A percentile compares a stretch with the other conserved stretches of the same genome.
phyloP scores from a whole-genome alignment of 495 filamentous ascomycete genomes.

The Amorphotheca resinae region DNA sequence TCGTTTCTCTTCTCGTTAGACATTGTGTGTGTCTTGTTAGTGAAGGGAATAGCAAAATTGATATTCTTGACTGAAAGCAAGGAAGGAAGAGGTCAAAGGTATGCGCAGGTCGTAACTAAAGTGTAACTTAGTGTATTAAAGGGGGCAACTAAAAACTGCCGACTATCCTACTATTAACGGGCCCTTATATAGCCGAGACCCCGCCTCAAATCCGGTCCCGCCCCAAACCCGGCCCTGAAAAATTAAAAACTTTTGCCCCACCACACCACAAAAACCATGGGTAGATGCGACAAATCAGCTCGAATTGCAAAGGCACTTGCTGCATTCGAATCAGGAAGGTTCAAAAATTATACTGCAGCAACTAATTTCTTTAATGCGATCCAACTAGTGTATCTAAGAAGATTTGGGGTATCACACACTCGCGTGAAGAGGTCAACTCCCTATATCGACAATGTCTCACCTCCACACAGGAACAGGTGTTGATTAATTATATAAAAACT shows the following conservation, averaged over 20 bases:
- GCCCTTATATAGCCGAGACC: not conserved
- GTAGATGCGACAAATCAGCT: constrained; percentile 6
- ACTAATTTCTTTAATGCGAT: not conserved
- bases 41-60: not conserved
- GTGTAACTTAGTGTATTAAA: not conserved
- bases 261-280: not conserved
- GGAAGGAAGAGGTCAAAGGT: not conserved
- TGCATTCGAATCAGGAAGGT: not conserved
- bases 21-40: not conserved
- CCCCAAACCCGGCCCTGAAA: too few species aligned
- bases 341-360: not conserved
- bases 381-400: not conserved
- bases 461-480: not conserved
- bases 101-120: not conserved
- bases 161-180: too few species aligned
- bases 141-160: not conserved
- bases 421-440: constrained; percentile 7
- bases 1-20: not conserved
- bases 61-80: not conserved
- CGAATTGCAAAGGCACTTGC: not conserved
- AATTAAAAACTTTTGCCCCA: not conserved
- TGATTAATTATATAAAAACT: constrained; percentile 6
- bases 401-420: not conserved
- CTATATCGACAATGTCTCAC: constrained; percentile 3
- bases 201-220: not conserved